phyloP scores from a whole-genome alignment of 179 eudicot genomes.

The Dionaea muscipula region DNA sequence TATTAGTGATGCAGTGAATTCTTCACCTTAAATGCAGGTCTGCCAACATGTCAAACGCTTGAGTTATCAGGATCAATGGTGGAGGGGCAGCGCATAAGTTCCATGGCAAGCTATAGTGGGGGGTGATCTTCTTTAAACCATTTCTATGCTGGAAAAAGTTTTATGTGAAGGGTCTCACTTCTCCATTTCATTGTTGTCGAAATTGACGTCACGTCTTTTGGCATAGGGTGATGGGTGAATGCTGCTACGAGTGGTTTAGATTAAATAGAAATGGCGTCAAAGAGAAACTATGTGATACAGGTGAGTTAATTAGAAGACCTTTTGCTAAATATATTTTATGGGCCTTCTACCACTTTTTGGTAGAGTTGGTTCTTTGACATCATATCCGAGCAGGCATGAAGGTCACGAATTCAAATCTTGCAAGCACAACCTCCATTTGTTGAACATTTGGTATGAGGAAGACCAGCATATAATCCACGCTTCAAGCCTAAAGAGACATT shows the following conservation, averaged over 20 bases:
- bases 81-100: constrained; percentile 63
- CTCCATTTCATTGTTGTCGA: constrained; percentile 9
- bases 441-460: too few relatives aligned
- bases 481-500: too few relatives aligned
- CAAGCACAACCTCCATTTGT: too few relatives aligned
- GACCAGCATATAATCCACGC: too few relatives aligned
- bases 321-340: not conserved
- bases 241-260: constrained; percentile 77
- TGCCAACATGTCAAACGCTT: constrained; percentile 67
- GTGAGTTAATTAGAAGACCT: constrained; percentile 23
- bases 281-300: constrained; percentile 49
- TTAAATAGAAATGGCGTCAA: constrained; percentile 40
- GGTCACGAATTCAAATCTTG: too few relatives aligned
- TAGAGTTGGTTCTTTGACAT: too few relatives aligned
- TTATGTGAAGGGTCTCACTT: not conserved
- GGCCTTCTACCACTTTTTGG: too few relatives aligned
- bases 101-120: constrained; percentile 68
- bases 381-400: too few relatives aligned
- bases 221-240: constrained; percentile 66
- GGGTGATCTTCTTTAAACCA: constrained; percentile 35
- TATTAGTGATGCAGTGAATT: too few relatives aligned
- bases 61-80: constrained; percentile 50
- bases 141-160: not conserved
- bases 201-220: constrained; percentile 8
- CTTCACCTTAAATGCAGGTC: constrained; percentile 33